Evolutionary conservation across 2,329 filamentous ascomycete genomes (phyloP).

Genomic region (Leptographium galeiforme): DNA sequence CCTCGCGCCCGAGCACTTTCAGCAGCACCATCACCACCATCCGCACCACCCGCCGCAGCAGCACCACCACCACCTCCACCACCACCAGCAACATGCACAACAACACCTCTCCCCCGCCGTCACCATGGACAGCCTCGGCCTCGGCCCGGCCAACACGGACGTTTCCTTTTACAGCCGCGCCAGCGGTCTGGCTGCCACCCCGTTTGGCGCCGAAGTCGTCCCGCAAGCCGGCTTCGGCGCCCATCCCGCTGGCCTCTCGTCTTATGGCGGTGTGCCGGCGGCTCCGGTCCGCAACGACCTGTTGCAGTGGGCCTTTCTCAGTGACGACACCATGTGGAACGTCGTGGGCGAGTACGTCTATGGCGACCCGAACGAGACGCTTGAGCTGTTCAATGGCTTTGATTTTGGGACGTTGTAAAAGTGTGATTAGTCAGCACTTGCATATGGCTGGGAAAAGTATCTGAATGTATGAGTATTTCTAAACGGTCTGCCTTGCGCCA

Average conservation of each 20-base stretch:
- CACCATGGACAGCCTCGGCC: background rate
- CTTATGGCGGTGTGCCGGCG: background rate
- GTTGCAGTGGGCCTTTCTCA: constrained; percentile 1
- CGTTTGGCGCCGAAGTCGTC: background rate
- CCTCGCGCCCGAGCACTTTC: background rate
- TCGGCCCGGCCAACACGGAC: background rate
- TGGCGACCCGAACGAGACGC: background rate
- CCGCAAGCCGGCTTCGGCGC: background rate
- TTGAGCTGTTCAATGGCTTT: background rate
- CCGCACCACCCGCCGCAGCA: background rate
- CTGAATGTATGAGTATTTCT: background rate
- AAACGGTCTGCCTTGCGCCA: too few relatives aligned
- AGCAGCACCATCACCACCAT: background rate
- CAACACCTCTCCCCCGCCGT: background rate
- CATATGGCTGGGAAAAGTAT: constrained; percentile 17
- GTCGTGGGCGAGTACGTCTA: constrained; percentile 3
- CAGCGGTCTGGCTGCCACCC: background rate
- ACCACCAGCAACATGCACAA: background rate
- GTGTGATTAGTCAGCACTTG: too few relatives aligned
- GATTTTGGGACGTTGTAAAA: background rate
- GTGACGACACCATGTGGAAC: constrained; percentile 3
- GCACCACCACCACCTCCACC: background rate
- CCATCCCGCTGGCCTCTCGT: background rate
- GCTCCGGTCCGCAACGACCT: background rate
- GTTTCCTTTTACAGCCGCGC: background rate